phyloP scores from a whole-genome alignment of 345 rosid species.

The Gossypium thurberi region DNA sequence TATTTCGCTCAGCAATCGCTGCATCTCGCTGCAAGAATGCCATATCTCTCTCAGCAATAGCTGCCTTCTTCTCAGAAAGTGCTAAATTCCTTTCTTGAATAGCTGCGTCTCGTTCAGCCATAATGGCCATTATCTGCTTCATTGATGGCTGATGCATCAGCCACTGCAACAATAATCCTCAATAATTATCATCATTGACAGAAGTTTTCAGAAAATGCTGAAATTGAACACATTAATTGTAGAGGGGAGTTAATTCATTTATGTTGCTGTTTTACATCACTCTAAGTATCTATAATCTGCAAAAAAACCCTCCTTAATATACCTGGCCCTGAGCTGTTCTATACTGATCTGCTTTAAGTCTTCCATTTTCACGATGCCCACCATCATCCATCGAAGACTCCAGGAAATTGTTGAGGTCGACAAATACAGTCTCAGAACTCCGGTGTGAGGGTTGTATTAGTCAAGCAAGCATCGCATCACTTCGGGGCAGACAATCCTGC shows the following conservation, averaged over 20 bases:
- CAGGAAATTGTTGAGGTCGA: constrained; percentile 12
- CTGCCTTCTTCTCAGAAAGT: constrained; percentile 84
- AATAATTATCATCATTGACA: constrained; percentile 14
- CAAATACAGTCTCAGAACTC: constrained; percentile 4
- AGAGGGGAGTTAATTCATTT: not conserved
- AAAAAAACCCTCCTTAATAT: constrained; percentile 16
- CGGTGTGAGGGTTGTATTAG: constrained; percentile 4
- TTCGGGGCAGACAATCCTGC: constrained; percentile 16
- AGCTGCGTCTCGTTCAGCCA: constrained; percentile 97
- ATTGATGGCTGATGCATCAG: constrained; percentile 95
- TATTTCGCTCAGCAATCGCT: constrained; percentile 87
- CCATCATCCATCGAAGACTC: constrained; percentile 70
- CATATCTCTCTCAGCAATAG: constrained; percentile 86
- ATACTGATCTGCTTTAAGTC: constrained; percentile 67
- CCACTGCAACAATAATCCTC: constrained; percentile 52
- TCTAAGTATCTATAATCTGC: not conserved
- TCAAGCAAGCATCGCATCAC: constrained; percentile 17
- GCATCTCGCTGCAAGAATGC: constrained; percentile 92
- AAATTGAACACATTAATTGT: not conserved
- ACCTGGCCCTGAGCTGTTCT: constrained; percentile 91
- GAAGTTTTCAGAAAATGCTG: not conserved
- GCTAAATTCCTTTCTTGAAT: constrained; percentile 87
- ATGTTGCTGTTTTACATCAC: not conserved
- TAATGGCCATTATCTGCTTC: constrained; percentile 96
- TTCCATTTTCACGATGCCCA: constrained; percentile 89